phyloP scores from a whole-genome alignment of 306 rosid genomes.

The Abrus precatorius region DNA sequence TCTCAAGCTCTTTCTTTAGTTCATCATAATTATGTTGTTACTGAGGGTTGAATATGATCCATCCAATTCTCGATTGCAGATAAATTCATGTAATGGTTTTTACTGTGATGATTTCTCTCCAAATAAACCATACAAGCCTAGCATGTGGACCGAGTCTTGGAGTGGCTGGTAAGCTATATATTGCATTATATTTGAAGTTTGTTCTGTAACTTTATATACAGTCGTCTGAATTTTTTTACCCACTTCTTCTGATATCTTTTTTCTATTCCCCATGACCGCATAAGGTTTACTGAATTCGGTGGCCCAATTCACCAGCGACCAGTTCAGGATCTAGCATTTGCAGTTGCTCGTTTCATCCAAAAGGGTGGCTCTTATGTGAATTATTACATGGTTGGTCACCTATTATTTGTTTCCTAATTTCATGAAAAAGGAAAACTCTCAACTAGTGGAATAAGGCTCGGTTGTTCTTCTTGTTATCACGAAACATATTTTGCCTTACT shows the following conservation, averaged over 20 bases:
- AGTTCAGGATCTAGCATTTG: slow-evolving; percentile 93
- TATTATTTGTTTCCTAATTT: slow-evolving; percentile 6
- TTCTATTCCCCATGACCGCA: slow-evolving; percentile 23
- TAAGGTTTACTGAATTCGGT: slow-evolving; percentile 95
- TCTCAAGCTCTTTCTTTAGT: background rate
- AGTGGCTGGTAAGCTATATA: slow-evolving; percentile 85
- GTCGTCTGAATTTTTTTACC: slow-evolving; percentile 28
- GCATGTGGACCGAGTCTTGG: slow-evolving; percentile 97
- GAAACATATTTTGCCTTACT: slow-evolving; percentile 7
- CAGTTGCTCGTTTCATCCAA: slow-evolving; percentile 93
- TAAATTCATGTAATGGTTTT: slow-evolving; percentile 92
- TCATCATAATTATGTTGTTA: slow-evolving; percentile 1
- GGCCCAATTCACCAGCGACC: slow-evolving; percentile 85
- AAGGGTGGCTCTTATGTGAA: slow-evolving; percentile 89
- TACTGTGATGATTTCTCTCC: slow-evolving; percentile 92
- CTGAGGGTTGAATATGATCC: slow-evolving; percentile 45
- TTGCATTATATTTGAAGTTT: slow-evolving; percentile 15
- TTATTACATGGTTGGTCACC: slow-evolving; percentile 90
- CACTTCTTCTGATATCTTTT: background rate
- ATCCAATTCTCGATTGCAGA: slow-evolving; percentile 60
- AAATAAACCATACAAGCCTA: slow-evolving; percentile 94
- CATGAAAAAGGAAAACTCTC: too few species aligned
- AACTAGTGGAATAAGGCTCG: background rate
- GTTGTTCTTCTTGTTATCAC: background rate
- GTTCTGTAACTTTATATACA: slow-evolving; percentile 21